Base-by-base conservation (phyloP, 129 eudicot species). In the Flaveria linearis region DNA sequence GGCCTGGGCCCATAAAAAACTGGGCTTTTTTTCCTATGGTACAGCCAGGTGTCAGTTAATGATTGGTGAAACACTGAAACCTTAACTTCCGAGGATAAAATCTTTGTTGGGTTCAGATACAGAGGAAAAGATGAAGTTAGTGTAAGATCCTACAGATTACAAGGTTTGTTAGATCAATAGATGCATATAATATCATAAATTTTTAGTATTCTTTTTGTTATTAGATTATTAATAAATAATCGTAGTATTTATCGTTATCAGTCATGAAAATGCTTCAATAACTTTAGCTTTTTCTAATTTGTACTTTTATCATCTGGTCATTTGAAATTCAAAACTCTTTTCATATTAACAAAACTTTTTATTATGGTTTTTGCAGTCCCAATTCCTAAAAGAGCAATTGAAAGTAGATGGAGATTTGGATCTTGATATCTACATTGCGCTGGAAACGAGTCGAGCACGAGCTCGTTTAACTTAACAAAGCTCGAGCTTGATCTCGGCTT, bases 11-110 rank as follows among this genome's bases (percentile, higher is more conserved):
- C 43, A 75, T 28, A 55, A 82, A 90, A 71, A 76, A 85, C 73
- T 90, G 98, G 98, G 77, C 96, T 20, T 92, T 92, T 67, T 90
- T 87, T 56, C 92, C 95, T 5, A 72, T 87, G 77, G 77, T 86
- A 69, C 91, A 84, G 76, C 84, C 96, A 10, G 83, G 95, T 71
- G 95, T 87, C 63, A 88, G 82, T 46, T 78, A 70, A 71, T 71
- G 64, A 61, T 78, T 60, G 49, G 64, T 41, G 47, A 49, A 22
- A 62, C 6, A 47, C 17, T 10, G 22, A 50, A 30, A 36, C 41
- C 41, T 36, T 36, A 36, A 50, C 46, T n/a, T 63, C 4, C 11
- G 12, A 64, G 20, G 20, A 28, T 18, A 26, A 47, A 64, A 22
- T 1, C 9, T 50, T 66, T 17, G 46, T 23, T 16, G 63, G 77